phyloP scores from a whole-genome alignment of 163 green algal genomes.

The Chloromonas sp. region DNA sequence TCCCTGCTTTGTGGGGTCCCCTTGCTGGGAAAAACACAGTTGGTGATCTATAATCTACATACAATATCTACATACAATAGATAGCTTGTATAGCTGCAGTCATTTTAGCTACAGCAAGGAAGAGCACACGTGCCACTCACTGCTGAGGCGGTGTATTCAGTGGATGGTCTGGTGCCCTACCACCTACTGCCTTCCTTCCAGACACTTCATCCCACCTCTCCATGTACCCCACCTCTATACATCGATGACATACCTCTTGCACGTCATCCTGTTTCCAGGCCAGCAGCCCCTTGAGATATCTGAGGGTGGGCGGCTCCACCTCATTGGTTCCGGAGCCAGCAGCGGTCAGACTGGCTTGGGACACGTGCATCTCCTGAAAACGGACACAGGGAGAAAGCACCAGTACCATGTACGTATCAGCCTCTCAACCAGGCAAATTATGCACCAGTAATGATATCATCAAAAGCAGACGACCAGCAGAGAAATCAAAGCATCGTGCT shows the following conservation, averaged over 20 bases:
- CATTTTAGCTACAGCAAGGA: too few relatives aligned
- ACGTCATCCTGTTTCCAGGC: conserved; percentile 42
- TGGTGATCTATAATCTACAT: too few relatives aligned
- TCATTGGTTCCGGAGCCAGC: conserved; percentile 8
- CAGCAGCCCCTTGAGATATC: conserved; percentile 53
- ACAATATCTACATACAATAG: too few relatives aligned
- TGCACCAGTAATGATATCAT: too few relatives aligned
- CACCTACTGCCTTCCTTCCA: too few relatives aligned
- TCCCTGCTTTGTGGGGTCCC: background rate
- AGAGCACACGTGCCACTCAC: too few relatives aligned
- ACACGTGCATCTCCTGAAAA: conserved; percentile 18
- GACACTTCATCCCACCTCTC: too few relatives aligned
- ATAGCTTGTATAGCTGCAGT: too few relatives aligned
- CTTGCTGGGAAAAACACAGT: background rate
- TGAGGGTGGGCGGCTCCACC: conserved; percentile 24
- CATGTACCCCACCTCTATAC: background rate
- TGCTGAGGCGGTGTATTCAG: too few relatives aligned
- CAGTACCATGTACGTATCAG: background rate
- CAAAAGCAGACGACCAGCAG: too few relatives aligned
- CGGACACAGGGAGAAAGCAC: background rate
- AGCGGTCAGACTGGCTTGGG: conserved; percentile 5
- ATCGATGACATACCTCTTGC: conserved; percentile 4
- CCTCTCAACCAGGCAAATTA: too few relatives aligned
- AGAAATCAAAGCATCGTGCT: too few relatives aligned
- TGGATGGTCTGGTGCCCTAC: background rate